These are phyloP conservation scores for Pichia sp. DNA, from an alignment of 1,139 yeast species.

Conservation along the genomic window DNA sequence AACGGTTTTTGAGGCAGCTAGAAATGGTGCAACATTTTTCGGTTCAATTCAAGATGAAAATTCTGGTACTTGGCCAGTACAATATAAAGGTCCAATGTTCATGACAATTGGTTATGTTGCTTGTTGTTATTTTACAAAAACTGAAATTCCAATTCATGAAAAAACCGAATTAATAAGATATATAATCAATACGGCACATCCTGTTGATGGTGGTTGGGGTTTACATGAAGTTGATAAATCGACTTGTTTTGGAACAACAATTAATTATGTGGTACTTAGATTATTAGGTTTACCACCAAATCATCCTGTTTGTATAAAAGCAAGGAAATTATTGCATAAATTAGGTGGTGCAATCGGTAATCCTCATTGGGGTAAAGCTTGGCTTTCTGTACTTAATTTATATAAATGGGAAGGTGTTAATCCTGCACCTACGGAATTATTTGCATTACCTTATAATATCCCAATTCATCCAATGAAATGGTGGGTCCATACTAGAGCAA, in stretches of 20 bases:
- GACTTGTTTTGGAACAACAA: conserved; percentile 90
- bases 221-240: conserved; percentile 86
- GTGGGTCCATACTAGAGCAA: conserved; percentile 99
- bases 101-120: conserved; percentile 86
- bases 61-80: conserved; percentile 83
- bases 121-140: conserved; percentile 63
- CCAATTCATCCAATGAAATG: conserved; percentile 94
- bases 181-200: conserved; percentile 83
- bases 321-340: conserved; percentile 60
- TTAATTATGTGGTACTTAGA: conserved; percentile 76
- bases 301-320: conserved; percentile 77
- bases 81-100: conserved; percentile 97
- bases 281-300: conserved; percentile 66
- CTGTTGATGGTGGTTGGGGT: conserved; percentile 99
- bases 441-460: conserved; percentile 74
- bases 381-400: conserved; percentile 73
- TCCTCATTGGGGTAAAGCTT: conserved; percentile 98
- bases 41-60: conserved; percentile 60
- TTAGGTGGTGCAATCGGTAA: conserved; percentile 86
- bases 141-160: conserved; percentile 62
- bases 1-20: conserved; percentile 58
- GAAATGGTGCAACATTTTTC: conserved; percentile 71
- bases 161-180: conserved; percentile 72
- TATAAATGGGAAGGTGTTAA: conserved; percentile 97
- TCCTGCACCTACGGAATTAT: conserved; percentile 96